Conservation (phyloP, 2,329 filamentous ascomycete genomes). For the Fusarium euwallaceae region DNA sequence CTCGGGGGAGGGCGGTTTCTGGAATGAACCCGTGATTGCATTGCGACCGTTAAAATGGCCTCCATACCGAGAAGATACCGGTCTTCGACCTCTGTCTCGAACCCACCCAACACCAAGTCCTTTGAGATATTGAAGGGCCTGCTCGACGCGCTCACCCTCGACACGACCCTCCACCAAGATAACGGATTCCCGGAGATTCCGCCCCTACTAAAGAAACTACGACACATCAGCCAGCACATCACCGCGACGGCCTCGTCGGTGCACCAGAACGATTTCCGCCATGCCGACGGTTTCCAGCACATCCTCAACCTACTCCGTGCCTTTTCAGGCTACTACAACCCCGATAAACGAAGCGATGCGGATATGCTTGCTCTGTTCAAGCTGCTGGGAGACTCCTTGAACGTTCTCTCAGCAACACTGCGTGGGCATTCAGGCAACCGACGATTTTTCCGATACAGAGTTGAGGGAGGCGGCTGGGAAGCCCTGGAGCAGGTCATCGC, state of each 20-base stretch:
- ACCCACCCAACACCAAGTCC: constrained; percentile 69
- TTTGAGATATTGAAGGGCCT: constrained; percentile 69
- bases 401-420: constrained; percentile 81
- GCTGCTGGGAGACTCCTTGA: constrained; percentile 78
- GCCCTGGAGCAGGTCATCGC: constrained; percentile 80
- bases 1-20: constrained; percentile 48
- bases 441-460: constrained; percentile 83
- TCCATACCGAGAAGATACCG: constrained; percentile 69
- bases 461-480: constrained; percentile 84
- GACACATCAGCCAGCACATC: constrained; percentile 75
- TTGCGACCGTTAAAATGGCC: constrained; percentile 59
- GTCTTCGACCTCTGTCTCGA: constrained; percentile 74
- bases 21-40: constrained; percentile 45
- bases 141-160: constrained; percentile 61
- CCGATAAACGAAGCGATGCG: constrained; percentile 69
- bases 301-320: constrained; percentile 77
- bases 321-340: constrained; percentile 82
- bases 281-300: constrained; percentile 81
- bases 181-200: constrained; percentile 63
- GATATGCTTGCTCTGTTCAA: constrained; percentile 76
- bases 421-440: constrained; percentile 86
- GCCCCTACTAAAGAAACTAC: constrained; percentile 67
- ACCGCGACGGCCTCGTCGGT: constrained; percentile 62
- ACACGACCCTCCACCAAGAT: constrained; percentile 49
- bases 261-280: constrained; percentile 84